Base-by-base conservation (phyloP, 2,329 filamentous ascomycete genomes). In the Diplodia intermedia region DNA sequence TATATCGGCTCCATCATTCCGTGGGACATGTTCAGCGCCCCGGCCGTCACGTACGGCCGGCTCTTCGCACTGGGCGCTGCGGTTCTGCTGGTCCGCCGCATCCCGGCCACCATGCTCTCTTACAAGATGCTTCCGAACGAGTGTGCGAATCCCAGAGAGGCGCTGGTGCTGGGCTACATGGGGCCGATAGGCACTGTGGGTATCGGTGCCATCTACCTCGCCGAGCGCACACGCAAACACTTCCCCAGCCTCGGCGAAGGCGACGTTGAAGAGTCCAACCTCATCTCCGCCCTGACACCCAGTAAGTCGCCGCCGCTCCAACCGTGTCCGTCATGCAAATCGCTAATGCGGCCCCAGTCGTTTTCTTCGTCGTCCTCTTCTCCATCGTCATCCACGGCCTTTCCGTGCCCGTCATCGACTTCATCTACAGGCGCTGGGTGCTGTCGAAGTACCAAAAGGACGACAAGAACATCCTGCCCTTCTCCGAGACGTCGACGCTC, bases 161-260 rank as follows among this genome's bases (percentile, higher is more conserved):
- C 86, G 0, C 72, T 89, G 0, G 88, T 89, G 68, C 86, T 88
- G 85, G 86, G 86, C 0, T 88, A 88, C 69, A 82, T 82, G 69
- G 81, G 79, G 1, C 81, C 80, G 15, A 82, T 9, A 36, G 33
- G 12, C 29, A 38, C 20, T 47, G 56, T 67, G 81, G 80, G 81
- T 3, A 77, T 82, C 31, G 81, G 80, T 1, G 80, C 81, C 0
- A 79, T 83, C 54, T 79, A 80, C n/a, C 83, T 83, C 52, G 80
- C 83, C 9, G 81, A 83, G 69, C 82, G 82, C 67, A 76, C 81
- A 0, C 77, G 78, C 3, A 77, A 81, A 66, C 73, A 83, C 3
- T 82, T 83, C 52, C 82, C 81, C 1, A 74, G 78, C 14, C 75
- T 77, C 1, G 81, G 78, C 3, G 70, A 78, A 68, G 81, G 80